phyloP scores from a whole-genome alignment of 176 grass and related monocot species.

The Bonia amplexicaulis region DNA sequence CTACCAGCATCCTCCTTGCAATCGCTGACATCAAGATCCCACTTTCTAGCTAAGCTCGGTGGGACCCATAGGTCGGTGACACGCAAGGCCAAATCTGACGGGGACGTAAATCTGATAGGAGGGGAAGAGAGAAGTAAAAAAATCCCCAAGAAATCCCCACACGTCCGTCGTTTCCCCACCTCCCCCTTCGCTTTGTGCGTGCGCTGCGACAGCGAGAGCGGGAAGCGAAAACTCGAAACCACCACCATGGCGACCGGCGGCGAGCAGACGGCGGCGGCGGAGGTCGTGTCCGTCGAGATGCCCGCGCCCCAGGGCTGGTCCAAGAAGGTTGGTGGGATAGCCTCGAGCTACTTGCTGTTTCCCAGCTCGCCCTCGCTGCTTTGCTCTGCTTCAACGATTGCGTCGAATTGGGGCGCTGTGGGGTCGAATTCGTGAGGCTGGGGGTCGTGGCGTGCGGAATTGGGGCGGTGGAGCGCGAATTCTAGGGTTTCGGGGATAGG shows the following conservation, averaged over 20 bases:
- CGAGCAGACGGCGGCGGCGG: neutral
- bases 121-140: constrained; percentile 7
- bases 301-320: constrained; percentile 57
- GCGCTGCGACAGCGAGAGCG: neutral
- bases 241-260: constrained; percentile 25
- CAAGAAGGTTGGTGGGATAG: constrained; percentile 45
- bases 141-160: constrained; percentile 21
- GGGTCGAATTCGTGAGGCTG: neutral
- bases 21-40: fast-evolving
- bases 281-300: constrained; percentile 55
- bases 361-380: neutral
- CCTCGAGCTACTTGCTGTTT: neutral
- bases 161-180: neutral
- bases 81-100: fast-evolving
- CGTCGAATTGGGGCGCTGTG: neutral
- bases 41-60: fast-evolving
- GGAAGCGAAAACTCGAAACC: neutral
- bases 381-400: neutral
- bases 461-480: neutral
- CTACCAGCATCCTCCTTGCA: fast-evolving
- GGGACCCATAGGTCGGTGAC: neutral
- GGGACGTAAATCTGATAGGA: neutral
- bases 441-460: fast-evolving
- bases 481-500: neutral
- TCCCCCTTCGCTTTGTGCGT: neutral